Evolutionary conservation across 2,329 filamentous ascomycete genomes (phyloP), one percentile per base, ranked within the genome.

Genomic region (Tolypocladium album): DNA sequence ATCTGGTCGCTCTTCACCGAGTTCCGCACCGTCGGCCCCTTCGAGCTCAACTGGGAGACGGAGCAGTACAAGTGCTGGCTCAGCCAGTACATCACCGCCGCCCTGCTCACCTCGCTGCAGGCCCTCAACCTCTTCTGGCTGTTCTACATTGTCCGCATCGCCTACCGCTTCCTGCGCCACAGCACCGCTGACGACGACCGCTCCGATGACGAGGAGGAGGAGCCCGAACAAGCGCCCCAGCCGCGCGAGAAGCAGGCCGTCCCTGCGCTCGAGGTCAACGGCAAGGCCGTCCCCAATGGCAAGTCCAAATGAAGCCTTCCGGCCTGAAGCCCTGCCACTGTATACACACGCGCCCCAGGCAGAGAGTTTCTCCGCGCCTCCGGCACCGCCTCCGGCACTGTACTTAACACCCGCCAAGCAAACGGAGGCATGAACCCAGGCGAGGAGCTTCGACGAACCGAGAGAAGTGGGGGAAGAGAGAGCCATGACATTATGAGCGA

Each of bases 71-170:
- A 92, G 77, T 90, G 88, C 76, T 78, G 76, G 68, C 74, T 92
- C 62, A 79, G 83, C 36, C 87, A 90, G 70, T 77, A 78, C 71
- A 90, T 92, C 67, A 87, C 88, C 13, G 78, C 85, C 11, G 66
- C 69, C 3, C 79, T 93, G 34, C 81, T 93, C 8, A 79, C 84
- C 4, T 77, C 80, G 4, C 79, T 93, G 40, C 89, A 93, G 73
- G 83, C 85, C 1, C 79, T 93, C 58, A 93, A 93, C 71, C 72
- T 92, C 12, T 91, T 92, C 75, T 93, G 89, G 89, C 82, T 92
- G 61, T 90, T 86, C 74, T 85, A 88, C 73, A 91, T 93, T 67
- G 71, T 88, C 61, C 81, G 88, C 64, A 90, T 92, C 64, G 87
- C 87, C 55, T 89, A 86, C 67, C 81, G 88, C 61, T 88, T 90